These are phyloP conservation scores for Tirmania nivea DNA, from an alignment of 495 filamentous ascomycete species.

Conservation along the genomic window DNA sequence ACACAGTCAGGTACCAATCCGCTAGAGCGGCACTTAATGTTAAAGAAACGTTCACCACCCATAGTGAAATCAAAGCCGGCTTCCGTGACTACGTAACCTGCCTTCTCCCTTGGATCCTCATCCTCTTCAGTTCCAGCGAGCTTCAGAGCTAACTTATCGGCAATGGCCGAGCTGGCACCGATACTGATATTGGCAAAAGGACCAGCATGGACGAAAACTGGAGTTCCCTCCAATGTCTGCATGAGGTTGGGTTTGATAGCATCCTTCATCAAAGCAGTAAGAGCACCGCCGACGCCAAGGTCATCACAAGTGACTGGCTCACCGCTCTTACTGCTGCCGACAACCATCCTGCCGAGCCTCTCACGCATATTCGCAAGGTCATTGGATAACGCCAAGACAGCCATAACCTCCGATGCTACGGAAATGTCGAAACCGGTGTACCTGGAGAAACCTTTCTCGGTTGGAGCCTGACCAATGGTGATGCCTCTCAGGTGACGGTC, in stretches of 20 bases:
- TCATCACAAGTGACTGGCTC: slow-evolving; percentile 94
- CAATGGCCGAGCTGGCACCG: slow-evolving; percentile 80
- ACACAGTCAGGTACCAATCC: slow-evolving; percentile 82
- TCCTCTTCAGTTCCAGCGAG: slow-evolving; percentile 89
- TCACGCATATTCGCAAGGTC: slow-evolving; percentile 77
- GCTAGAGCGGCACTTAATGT: slow-evolving; percentile 95
- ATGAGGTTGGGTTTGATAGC: slow-evolving; percentile 97
- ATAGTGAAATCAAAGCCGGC: slow-evolving; percentile 99
- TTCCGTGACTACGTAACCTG: slow-evolving; percentile 91
- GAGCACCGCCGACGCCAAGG: slow-evolving; percentile 73
- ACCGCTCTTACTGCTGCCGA: slow-evolving; percentile 61
- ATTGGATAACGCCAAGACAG: slow-evolving; percentile 83
- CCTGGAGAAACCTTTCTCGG: slow-evolving; percentile 68
- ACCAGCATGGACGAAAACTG: slow-evolving; percentile 90
- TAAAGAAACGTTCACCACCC: slow-evolving; percentile 98
- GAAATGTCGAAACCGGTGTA: slow-evolving; percentile 93
- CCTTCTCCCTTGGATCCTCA: slow-evolving; percentile 63
- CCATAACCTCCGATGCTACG: slow-evolving; percentile 95
- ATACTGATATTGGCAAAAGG: slow-evolving; percentile 98
- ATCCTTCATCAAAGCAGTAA: slow-evolving; percentile 90
- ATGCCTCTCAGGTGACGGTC: slow-evolving; percentile 80
- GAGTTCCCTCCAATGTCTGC: slow-evolving; percentile 93
- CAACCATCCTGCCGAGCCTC: slow-evolving; percentile 78
- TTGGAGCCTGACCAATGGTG: slow-evolving; percentile 64
- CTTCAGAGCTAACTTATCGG: slow-evolving; percentile 87